Evolutionary conservation across 768 basidiomycete species (phyloP).

Genomic region (Hydnomerulius pinastri): DNA sequence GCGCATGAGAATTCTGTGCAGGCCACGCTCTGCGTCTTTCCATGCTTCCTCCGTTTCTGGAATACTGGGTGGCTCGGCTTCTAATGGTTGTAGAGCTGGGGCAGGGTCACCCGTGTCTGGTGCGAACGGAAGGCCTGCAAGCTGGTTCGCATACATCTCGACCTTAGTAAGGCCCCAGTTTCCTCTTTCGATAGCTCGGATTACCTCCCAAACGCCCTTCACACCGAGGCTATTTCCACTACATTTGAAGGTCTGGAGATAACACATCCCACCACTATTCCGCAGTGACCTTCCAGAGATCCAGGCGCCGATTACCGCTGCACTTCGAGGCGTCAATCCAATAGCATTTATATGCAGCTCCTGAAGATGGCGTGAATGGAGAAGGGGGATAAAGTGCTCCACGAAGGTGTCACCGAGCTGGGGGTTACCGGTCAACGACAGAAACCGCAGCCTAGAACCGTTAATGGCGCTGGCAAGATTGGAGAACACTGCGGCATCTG

Average conservation of each 20-base stretch:
- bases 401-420: slow-evolving; percentile 51
- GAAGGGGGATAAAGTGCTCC: slow-evolving; percentile 47
- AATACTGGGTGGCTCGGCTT: slow-evolving; percentile 9
- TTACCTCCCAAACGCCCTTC: slow-evolving; percentile 46
- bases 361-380: slow-evolving; percentile 47
- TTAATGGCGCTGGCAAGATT: slow-evolving; percentile 54
- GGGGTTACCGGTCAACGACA: slow-evolving; percentile 54
- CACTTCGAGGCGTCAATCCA: slow-evolving; percentile 46
- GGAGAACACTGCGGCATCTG: slow-evolving; percentile 36
- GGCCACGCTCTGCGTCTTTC: slow-evolving; percentile 38
- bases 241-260: slow-evolving; percentile 49
- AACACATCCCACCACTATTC: slow-evolving; percentile 31
- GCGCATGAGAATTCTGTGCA: slow-evolving; percentile 43
- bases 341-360: slow-evolving; percentile 56
- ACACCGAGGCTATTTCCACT: slow-evolving; percentile 60
- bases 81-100: slow-evolving; percentile 11
- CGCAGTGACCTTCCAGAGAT: slow-evolving; percentile 40
- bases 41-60: slow-evolving; percentile 25
- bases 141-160: slow-evolving; percentile 51
- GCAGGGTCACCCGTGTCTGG: slow-evolving; percentile 10
- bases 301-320: slow-evolving; percentile 47
- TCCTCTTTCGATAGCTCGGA: slow-evolving; percentile 45
- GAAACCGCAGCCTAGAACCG: slow-evolving; percentile 47
- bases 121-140: slow-evolving; percentile 15
- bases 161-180: slow-evolving; percentile 54